phyloP scores from a whole-genome alignment of 306 rosid species.

The Lithocarpus polystachyus region DNA sequence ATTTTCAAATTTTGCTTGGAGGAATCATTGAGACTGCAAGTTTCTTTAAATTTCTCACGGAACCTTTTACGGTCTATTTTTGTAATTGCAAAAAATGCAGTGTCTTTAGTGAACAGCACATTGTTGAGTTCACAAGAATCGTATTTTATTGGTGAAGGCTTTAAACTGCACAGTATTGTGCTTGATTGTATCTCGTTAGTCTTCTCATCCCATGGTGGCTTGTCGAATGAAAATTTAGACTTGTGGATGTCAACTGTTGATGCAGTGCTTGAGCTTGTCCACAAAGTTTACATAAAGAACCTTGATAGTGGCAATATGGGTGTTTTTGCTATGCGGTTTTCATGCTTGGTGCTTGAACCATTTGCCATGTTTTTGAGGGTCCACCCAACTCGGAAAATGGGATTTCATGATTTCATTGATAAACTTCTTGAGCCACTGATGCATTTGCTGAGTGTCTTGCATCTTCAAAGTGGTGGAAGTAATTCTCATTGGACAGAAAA shows the following conservation, averaged over 20 bases:
- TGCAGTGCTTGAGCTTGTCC: constrained; percentile 56
- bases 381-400: constrained; percentile 60
- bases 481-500: constrained; percentile 39
- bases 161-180: constrained; percentile 41
- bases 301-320: constrained; percentile 42
- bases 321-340: constrained; percentile 44
- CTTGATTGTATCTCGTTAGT: constrained; percentile 69
- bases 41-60: constrained; percentile 56
- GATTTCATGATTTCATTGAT: constrained; percentile 67
- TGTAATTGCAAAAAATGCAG: constrained; percentile 49
- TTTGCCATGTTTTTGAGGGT: constrained; percentile 71
- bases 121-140: constrained; percentile 25
- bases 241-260: constrained; percentile 59
- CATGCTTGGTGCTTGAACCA: constrained; percentile 68
- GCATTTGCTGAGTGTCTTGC: constrained; percentile 57
- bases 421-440: constrained; percentile 79
- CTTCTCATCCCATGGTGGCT: constrained; percentile 75
- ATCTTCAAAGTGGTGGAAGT: constrained; percentile 36
- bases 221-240: constrained; percentile 68
- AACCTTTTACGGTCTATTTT: constrained; percentile 57
- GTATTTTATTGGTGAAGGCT: constrained; percentile 32
- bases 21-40: constrained; percentile 48
- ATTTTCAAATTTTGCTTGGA: constrained; percentile 75
- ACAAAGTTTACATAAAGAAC: constrained; percentile 33
- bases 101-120: constrained; percentile 30